Evolutionary conservation across 768 basidiomycete species (phyloP).

Genomic region (Rhodotorula babjevae): DNA sequence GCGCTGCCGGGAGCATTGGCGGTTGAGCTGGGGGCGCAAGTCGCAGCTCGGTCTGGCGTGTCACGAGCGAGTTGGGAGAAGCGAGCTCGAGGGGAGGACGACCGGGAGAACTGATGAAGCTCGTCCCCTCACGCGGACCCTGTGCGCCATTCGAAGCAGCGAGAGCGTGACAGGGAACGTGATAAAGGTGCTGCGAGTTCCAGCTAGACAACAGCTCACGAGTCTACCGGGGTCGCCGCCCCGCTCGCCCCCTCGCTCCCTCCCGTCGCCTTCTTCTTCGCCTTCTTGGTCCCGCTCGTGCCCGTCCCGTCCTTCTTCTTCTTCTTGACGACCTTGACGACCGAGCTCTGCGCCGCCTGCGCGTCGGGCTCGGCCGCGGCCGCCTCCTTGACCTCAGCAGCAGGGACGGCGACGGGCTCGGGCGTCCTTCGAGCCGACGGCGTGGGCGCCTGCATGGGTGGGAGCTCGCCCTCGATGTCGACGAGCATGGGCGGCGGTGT

Average conservation of each 20-base stretch:
- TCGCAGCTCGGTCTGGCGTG: background rate
- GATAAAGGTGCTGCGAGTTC: no score
- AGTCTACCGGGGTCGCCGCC: background rate
- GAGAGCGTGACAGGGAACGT: no score
- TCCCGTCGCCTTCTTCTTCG: conserved; percentile 16
- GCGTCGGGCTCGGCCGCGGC: background rate
- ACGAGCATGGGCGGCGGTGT: conserved; percentile 55
- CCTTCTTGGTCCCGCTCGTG: background rate
- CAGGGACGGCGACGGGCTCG: background rate
- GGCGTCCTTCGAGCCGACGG: no score
- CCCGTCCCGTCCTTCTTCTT: conserved; percentile 18
- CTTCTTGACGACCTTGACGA: conserved; percentile 37
- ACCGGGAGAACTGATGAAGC: background rate
- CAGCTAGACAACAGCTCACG: background rate
- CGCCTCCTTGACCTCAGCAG: background rate
- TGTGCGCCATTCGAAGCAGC: no score
- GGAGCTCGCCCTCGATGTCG: conserved; percentile 82
- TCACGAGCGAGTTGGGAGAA: background rate
- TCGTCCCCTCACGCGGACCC: no score
- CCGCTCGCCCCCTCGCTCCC: background rate
- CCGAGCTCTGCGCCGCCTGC: conserved; percentile 16
- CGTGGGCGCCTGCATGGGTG: conserved; percentile 45
- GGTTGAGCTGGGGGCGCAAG: background rate
- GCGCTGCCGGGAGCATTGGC: conserved; percentile 15
- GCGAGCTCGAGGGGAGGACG: background rate